Evolutionary conservation across 495 filamentous ascomycete species (phyloP).

Genomic region (Penicillium flavigenum): DNA sequence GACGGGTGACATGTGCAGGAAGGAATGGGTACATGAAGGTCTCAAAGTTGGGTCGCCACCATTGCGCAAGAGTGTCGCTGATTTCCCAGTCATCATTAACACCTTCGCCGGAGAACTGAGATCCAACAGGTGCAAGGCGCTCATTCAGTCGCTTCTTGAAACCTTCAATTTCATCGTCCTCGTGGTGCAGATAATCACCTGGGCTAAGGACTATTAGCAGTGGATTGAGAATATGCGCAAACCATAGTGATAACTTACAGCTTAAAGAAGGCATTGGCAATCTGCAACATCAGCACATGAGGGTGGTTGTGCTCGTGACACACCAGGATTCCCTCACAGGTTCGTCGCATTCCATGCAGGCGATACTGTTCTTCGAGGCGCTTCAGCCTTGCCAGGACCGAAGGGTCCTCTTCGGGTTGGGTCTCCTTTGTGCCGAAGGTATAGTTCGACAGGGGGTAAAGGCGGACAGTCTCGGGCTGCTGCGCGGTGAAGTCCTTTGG

Average conservation of each 20-base stretch:
- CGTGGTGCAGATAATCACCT: constrained; percentile 88
- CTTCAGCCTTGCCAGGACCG: constrained; percentile 86
- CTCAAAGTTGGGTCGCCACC: constrained; percentile 99
- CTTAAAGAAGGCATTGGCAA: constrained; percentile 99
- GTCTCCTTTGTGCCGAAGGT: constrained; percentile 98
- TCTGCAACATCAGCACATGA: constrained; percentile 97
- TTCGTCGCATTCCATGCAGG: constrained; percentile 89
- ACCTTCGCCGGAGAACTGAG: constrained; percentile 81
- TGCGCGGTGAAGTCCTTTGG: constrained; percentile 82
- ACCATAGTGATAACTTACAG: constrained; percentile 49
- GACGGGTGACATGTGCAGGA: constrained; percentile 89
- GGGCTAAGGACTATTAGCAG: constrained; percentile 51
- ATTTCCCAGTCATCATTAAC: constrained; percentile 90
- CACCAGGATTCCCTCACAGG: constrained; percentile 93
- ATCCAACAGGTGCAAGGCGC: constrained; percentile 85
- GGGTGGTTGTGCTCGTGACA: constrained; percentile 99
- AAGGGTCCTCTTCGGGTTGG: constrained; percentile 96
- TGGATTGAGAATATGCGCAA: not conserved
- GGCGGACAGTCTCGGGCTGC: constrained; percentile 85
- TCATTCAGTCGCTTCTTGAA: constrained; percentile 93
- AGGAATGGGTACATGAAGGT: constrained; percentile 99
- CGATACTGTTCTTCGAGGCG: constrained; percentile 93
- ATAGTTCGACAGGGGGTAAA: constrained; percentile 97
- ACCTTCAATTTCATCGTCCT: constrained; percentile 87
- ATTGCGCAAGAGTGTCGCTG: constrained; percentile 90